phyloP scores from a whole-genome alignment of 2,329 filamentous ascomycete genomes.

The Pseudofabraea citricarpa region DNA sequence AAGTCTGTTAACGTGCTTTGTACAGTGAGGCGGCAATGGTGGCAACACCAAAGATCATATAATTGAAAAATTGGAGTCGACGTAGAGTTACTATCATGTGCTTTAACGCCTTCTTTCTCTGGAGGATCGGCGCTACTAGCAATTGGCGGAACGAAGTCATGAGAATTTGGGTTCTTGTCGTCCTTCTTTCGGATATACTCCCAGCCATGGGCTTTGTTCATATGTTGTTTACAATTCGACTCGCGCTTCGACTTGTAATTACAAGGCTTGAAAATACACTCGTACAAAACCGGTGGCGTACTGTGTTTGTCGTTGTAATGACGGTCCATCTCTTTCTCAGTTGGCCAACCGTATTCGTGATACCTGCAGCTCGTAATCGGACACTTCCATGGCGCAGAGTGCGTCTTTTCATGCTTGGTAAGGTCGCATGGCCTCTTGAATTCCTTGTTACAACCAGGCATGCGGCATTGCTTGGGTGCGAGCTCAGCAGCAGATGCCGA shows the following conservation, averaged over 20 bases:
- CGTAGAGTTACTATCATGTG: too few species aligned
- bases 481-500: constrained; percentile 82
- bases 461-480: constrained; percentile 70
- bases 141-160: too few species aligned
- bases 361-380: constrained; percentile 80
- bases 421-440: constrained; percentile 97
- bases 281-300: constrained; percentile 69
- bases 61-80: too few species aligned
- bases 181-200: constrained; percentile 89
- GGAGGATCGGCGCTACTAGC: too few species aligned
- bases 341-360: constrained; percentile 85
- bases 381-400: constrained; percentile 96
- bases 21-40: too few species aligned
- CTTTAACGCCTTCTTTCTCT: too few species aligned
- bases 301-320: constrained; percentile 97
- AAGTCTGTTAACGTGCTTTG: too few species aligned
- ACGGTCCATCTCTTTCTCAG: constrained; percentile 94
- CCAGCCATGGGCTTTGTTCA: constrained; percentile 95
- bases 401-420: constrained; percentile 97
- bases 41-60: too few species aligned
- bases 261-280: constrained; percentile 79
- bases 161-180: constrained; percentile 77
- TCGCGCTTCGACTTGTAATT: constrained; percentile 93
- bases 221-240: constrained; percentile 97
- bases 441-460: constrained; percentile 76